Base-by-base conservation (phyloP, 2,329 filamentous ascomycete species). In the Monilinia fructigena region DNA sequence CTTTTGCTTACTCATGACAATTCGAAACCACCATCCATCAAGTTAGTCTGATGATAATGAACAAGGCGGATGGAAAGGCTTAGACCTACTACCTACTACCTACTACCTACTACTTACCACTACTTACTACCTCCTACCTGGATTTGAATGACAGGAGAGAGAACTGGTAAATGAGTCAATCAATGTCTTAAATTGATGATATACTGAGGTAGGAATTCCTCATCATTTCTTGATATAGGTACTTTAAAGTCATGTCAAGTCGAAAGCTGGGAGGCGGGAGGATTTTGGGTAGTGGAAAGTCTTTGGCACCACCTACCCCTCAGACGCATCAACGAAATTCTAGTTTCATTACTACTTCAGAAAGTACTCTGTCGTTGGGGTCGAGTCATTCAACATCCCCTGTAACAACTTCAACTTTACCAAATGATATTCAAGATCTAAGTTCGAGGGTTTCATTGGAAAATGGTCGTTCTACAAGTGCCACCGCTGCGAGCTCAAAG, bases 201-300 rank as follows among this genome's bases (percentile, higher is more conserved):
- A 70, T 68, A 72, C 63, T 50, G 70, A 73, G 72, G 70, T 61
- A 54, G 10, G 10, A 45, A 18, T 45, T 35, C 55, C 63, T 66
- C 61, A 68, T 26, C 50, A 23, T 58, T 54, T 64, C 40, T 16
- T 42, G 60, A 70, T 68, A 70, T 68, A 68, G 31, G 31, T 16
- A 14, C 16, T 16, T 69, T 70, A 68, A 71, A 68, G 71, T 70
- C 64, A 96, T 96, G 92, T 90, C 92, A 74, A 85, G 85, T 78
- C 88, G 91, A 82, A 93, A 90, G 82, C 85, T 97, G 78, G 94
- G 94, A 79, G 93, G 94, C 80, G 94, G 94, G 78, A 88, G 94
- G 81, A 89, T 97, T 76, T 82, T 97, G 74, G 94, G 94, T 75
- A 96, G 85, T 80, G 92, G 92, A 74, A 92, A 89, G 79, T 88